Conservation (phyloP, 2,329 filamentous ascomycete genomes). For the Alternaria conjuncta region DNA sequence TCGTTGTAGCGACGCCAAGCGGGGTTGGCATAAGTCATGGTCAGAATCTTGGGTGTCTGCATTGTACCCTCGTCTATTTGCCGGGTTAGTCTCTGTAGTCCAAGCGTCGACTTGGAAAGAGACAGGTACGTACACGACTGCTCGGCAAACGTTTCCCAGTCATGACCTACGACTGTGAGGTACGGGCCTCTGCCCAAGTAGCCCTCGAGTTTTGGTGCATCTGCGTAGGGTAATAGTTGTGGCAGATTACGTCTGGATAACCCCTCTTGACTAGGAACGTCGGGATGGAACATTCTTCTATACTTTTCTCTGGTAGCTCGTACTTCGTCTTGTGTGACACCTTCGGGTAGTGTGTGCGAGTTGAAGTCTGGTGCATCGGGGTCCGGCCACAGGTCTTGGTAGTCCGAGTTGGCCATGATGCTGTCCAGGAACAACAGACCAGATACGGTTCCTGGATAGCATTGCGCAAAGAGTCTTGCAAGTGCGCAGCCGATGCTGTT, state of each 20-base stretch:
- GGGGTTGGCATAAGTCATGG: slow-evolving; percentile 60
- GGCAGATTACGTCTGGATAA: slow-evolving; percentile 57
- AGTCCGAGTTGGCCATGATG: slow-evolving; percentile 64
- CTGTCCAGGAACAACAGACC: slow-evolving; percentile 63
- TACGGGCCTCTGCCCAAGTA: slow-evolving; percentile 48
- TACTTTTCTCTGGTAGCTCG: slow-evolving; percentile 47
- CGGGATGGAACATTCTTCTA: slow-evolving; percentile 56
- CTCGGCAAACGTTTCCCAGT: slow-evolving; percentile 59
- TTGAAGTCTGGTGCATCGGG: slow-evolving; percentile 59
- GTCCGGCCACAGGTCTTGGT: slow-evolving; percentile 62
- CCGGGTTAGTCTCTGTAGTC: slow-evolving; percentile 2
- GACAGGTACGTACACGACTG: slow-evolving; percentile 46
- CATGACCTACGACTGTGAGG: slow-evolving; percentile 61
- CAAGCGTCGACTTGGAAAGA: slow-evolving; percentile 1
- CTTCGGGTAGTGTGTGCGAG: slow-evolving; percentile 47
- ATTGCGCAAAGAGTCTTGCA: slow-evolving; percentile 59
- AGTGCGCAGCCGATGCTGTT: slow-evolving; percentile 63
- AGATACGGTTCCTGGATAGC: slow-evolving; percentile 54
- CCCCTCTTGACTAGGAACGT: slow-evolving; percentile 58
- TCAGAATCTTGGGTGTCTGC: slow-evolving; percentile 47
- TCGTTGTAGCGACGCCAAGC: slow-evolving; percentile 63
- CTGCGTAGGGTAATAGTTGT: slow-evolving; percentile 53
- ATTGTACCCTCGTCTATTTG: slow-evolving; percentile 31
- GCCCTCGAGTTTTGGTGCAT: slow-evolving; percentile 51
- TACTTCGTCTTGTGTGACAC: slow-evolving; percentile 46